Evolutionary conservation across 1,284 basidiomycete genomes (phyloP), one percentile per base, ranked within the genome.

Genomic region (Neolentinus lepideus): DNA sequence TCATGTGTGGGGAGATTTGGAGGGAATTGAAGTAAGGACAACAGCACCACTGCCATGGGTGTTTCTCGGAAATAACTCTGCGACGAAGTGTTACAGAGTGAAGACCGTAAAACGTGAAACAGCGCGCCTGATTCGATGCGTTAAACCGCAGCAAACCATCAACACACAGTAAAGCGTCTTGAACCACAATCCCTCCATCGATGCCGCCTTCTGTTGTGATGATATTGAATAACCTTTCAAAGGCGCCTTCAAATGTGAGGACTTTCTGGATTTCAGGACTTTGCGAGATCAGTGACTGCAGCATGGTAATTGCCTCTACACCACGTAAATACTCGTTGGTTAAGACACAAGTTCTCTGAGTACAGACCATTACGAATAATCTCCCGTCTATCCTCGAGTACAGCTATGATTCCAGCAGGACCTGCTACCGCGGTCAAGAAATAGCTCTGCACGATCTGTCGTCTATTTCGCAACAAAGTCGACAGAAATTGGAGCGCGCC

Each of bases 11-110:
- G 76, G 0, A 92, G 72, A 11, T 81, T 79, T 1, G 87, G 78
- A 1, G 95, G 94, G 68, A 94, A 96, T 61, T 92, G 85, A 25
- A 99, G 81, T 21, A 98, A 80, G 1, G 92, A 82, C 12, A 88
- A 90, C 9, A 98, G 75, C 11, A 87, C 72, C 0, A 90, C 82
- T 53, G 95, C 92, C 47, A 95, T 81, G 8, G 88, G 78, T 1
- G 94, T 92, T 73, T 97, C 95, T 56, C 93, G 88, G 75, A 99
- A 98, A 76, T 98, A 98, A 69, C 94, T 98, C 92, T 97, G 66
- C 31, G 45, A 21, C 29, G 31, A 56, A 54, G 24, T 33, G 31
- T 48, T 54, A 56, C 51, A 25, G 54, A 55, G 29, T 29, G 19
- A 58, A 53, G 52, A 45, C 35, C 14, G 36, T 54, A 54, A 46